Evolutionary conservation across 176 grass and related monocot genomes (phyloP).

Genomic region (Guadua angustifolia): DNA sequence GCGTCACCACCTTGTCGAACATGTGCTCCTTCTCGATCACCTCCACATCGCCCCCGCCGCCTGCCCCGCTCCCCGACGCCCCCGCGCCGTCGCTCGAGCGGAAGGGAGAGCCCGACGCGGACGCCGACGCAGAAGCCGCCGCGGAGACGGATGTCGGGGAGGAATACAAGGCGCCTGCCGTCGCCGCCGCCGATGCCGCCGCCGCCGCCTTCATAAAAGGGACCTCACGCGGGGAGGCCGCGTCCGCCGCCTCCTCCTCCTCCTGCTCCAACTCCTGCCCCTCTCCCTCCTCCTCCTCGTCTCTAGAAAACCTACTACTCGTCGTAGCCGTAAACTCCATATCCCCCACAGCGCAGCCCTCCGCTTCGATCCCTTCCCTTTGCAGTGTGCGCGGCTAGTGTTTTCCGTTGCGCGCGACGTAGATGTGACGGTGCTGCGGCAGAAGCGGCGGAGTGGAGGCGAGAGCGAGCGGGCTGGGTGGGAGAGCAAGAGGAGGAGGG

Average conservation of each 20-base stretch:
- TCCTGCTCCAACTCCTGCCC: background rate
- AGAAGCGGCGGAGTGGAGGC: background rate
- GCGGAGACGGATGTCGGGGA: conserved; percentile 28
- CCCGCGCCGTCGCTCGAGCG: conserved; percentile 50
- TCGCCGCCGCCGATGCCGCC: background rate
- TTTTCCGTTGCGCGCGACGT: background rate
- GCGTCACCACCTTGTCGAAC: conserved; percentile 92
- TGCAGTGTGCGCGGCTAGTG: background rate
- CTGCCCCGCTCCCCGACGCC: conserved; percentile 46
- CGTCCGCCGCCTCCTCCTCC: background rate
- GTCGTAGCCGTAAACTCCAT: conserved; percentile 50
- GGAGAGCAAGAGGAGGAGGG: background rate
- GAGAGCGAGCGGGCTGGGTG: background rate
- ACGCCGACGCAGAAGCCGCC: conserved; percentile 6
- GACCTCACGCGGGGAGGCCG: conserved; percentile 48
- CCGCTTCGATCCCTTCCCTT: conserved; percentile 18
- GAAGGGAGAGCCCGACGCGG: conserved; percentile 34
- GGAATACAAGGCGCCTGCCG: background rate
- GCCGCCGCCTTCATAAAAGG: conserved; percentile 44
- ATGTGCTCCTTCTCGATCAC: conserved; percentile 83
- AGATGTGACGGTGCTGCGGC: background rate
- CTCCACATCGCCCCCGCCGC: conserved; percentile 3
- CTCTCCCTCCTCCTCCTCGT: conserved; percentile 38
- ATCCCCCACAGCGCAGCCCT: background rate
- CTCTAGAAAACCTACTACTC: conserved; percentile 49